A percentile compares a stretch with the other conserved stretches of the same genome.
These are phyloP conservation scores for Mycena crocata DNA, from an alignment of 768 basidiomycete species.

Conservation along the genomic window DNA sequence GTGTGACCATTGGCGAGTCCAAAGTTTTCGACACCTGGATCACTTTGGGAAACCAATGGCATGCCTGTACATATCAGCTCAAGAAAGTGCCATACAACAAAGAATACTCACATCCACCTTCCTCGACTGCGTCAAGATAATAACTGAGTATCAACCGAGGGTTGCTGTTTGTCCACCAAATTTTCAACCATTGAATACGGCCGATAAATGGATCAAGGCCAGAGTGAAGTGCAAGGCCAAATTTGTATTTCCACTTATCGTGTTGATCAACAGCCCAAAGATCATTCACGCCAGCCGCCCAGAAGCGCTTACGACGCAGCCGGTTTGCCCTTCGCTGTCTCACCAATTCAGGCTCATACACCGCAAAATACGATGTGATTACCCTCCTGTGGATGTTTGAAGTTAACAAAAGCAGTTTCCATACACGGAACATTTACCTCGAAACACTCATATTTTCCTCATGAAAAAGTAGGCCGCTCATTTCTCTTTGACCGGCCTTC, in stretches of 20 bases:
- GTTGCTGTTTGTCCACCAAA: constrained; percentile 50
- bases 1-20: constrained; percentile 54
- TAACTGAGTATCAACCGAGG: constrained; percentile 39
- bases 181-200: constrained; percentile 41
- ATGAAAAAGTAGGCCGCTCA: constrained; percentile 36
- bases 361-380: constrained; percentile 4
- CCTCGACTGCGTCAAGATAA: constrained; percentile 38
- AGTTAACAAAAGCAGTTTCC: too few relatives aligned
- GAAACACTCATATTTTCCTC: constrained; percentile 40
- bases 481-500: constrained; percentile 40
- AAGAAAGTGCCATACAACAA: background rate
- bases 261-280: constrained; percentile 46
- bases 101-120: constrained; percentile 26
- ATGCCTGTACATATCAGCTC: constrained; percentile 31
- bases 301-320: constrained; percentile 39
- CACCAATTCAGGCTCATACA: constrained; percentile 30
- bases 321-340: constrained; percentile 4
- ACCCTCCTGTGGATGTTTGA: constrained; percentile 5
- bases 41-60: constrained; percentile 51
- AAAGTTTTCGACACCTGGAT: constrained; percentile 49
- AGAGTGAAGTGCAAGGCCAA: constrained; percentile 42
- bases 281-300: constrained; percentile 45
- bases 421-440: constrained; percentile 30
- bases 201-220: constrained; percentile 44
- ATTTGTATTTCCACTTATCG: constrained; percentile 45